These are phyloP conservation scores for Simplicillium aogashimaense DNA, from an alignment of 2,329 filamentous ascomycete genomes.

Conservation along the genomic window DNA sequence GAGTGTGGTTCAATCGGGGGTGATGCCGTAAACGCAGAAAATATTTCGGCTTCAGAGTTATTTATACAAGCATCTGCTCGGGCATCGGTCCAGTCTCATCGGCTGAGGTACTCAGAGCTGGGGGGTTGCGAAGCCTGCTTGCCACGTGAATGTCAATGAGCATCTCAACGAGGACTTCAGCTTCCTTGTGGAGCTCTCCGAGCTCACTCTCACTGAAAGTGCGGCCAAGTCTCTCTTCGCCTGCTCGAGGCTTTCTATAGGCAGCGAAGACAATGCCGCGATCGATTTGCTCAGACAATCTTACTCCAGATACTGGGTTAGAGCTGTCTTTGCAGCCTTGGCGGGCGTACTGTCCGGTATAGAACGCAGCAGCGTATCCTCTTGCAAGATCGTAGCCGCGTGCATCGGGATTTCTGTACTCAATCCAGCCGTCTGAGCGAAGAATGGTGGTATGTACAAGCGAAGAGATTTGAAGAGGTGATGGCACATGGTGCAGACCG, in stretches of 20 bases:
- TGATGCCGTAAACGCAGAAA: background rate
- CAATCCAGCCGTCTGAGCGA: conserved; percentile 39
- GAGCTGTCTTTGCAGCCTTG: conserved; percentile 14
- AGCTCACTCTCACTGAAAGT: conserved; percentile 29
- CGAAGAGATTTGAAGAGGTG: conserved; percentile 41
- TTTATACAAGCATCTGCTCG: conserved; percentile 9
- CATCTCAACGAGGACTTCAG: conserved; percentile 41
- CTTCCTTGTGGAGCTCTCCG: conserved; percentile 34
- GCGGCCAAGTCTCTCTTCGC: conserved; percentile 23
- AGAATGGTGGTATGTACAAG: conserved; percentile 41
- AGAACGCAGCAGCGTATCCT: conserved; percentile 44
- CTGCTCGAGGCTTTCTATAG: conserved; percentile 36
- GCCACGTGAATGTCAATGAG: conserved; percentile 38
- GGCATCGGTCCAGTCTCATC: conserved; percentile 31
- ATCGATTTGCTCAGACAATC: conserved; percentile 22
- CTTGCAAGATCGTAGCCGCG: conserved; percentile 34
- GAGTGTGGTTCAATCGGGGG: conserved; percentile 2
- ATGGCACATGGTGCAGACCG: conserved; percentile 38
- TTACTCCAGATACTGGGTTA: conserved; percentile 15
- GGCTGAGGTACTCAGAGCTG: conserved; percentile 13
- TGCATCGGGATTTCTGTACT: conserved; percentile 35
- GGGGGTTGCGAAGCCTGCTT: conserved; percentile 21
- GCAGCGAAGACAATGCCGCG: conserved; percentile 47
- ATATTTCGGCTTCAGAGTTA: too few relatives aligned
- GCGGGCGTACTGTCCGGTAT: conserved; percentile 28